Evolutionary conservation across 345 rosid genomes (phyloP).

Genomic region (Xanthoceras sorbifolium): DNA sequence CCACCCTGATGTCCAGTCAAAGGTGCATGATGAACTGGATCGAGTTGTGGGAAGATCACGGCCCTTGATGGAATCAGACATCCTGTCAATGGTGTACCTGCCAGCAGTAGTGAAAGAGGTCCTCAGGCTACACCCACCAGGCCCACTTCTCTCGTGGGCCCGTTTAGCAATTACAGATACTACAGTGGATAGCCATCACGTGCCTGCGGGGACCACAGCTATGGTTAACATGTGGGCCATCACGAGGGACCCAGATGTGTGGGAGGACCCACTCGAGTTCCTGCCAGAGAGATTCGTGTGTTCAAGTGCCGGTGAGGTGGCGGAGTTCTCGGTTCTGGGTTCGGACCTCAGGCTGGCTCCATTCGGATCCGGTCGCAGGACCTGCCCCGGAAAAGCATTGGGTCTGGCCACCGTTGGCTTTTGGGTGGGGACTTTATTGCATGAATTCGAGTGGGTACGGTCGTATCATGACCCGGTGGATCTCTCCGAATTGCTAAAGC

Average conservation of each 20-base stretch:
- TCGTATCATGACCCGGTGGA: constrained; percentile 38
- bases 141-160: constrained; percentile 69
- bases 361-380: constrained; percentile 58
- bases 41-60: constrained; percentile 48
- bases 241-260: constrained; percentile 45
- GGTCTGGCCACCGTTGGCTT: constrained; percentile 47
- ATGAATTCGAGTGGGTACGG: constrained; percentile 48
- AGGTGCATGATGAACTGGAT: constrained; percentile 49
- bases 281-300: constrained; percentile 44
- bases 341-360: constrained; percentile 57
- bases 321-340: constrained; percentile 42
- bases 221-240: constrained; percentile 79
- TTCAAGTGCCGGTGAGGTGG: constrained; percentile 12
- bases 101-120: constrained; percentile 50
- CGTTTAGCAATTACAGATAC: constrained; percentile 47
- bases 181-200: constrained; percentile 35
- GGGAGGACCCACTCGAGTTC: constrained; percentile 45
- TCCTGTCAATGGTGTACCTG: constrained; percentile 37
- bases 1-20: constrained; percentile 53
- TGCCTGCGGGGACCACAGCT: constrained; percentile 52
- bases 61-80: constrained; percentile 37
- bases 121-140: constrained; percentile 59
- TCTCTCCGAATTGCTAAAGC: constrained; percentile 43
- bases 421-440: constrained; percentile 48
- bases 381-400: constrained; percentile 52